Evolutionary conservation across 2,329 filamentous ascomycete genomes (phyloP).

Genomic region (Colletotrichum tabaci): DNA sequence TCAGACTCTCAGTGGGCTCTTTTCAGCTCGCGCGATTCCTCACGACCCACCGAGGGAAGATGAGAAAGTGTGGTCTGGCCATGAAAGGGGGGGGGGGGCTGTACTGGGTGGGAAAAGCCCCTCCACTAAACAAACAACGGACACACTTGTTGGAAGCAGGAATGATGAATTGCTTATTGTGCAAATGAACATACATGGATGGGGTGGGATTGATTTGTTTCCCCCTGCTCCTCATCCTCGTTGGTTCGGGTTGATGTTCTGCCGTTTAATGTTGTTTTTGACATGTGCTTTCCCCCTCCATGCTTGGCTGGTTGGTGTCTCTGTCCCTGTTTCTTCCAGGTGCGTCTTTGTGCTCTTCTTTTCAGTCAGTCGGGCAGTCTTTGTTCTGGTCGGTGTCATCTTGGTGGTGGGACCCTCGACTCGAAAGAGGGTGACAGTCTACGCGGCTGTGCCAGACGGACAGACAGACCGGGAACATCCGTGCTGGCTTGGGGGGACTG

Average conservation of each 20-base stretch:
- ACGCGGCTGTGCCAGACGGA: neutral
- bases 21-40: neutral
- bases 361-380: neutral
- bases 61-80: neutral
- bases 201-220: too few relatives aligned
- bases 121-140: slow-evolving; percentile 18
- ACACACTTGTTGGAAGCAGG: slow-evolving; percentile 5
- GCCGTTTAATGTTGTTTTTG: too few relatives aligned
- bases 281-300: too few relatives aligned
- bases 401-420: too few relatives aligned
- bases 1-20: neutral
- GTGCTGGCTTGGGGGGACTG: too few relatives aligned
- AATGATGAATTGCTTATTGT: neutral
- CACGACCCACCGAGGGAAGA: slow-evolving; percentile 7
- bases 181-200: slow-evolving; percentile 6
- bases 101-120: neutral
- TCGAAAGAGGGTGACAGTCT: too few relatives aligned
- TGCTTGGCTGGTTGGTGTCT: neutral
- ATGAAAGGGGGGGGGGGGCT: neutral
- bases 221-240: too few relatives aligned
- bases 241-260: too few relatives aligned
- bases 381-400: neutral
- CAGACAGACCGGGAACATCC: neutral
- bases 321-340: neutral
- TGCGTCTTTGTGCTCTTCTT: neutral